Evolutionary conservation across 768 basidiomycete genomes (phyloP).

Genomic region (Roridomyces roridus): DNA sequence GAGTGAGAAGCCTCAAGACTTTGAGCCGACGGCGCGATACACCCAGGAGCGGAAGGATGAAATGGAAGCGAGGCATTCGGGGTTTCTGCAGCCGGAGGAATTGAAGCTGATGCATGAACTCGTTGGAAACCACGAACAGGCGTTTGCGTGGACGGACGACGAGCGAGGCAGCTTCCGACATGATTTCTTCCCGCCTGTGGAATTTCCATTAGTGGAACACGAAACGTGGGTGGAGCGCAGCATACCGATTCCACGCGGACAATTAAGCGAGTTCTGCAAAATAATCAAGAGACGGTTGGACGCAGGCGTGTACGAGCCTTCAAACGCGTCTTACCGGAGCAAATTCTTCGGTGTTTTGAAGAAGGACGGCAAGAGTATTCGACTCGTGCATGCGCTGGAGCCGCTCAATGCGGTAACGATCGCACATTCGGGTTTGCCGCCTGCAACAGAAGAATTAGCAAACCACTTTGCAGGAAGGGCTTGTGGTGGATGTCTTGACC

Average conservation of each 20-base stretch:
- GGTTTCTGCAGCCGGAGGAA: conserved; percentile 34
- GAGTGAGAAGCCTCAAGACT: conserved; percentile 24
- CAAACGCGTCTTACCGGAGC: conserved; percentile 30
- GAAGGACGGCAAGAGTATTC: conserved; percentile 30
- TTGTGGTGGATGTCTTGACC: conserved; percentile 28
- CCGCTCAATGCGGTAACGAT: conserved; percentile 32
- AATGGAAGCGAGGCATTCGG: conserved; percentile 22
- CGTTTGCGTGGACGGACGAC: conserved; percentile 12
- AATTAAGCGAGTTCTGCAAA: conserved; percentile 18
- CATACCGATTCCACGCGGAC: conserved; percentile 24
- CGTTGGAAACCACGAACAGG: conserved; percentile 26
- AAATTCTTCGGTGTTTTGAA: conserved; percentile 38
- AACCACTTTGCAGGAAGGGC: conserved; percentile 19
- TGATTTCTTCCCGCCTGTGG: conserved; percentile 18
- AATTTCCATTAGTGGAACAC: conserved; percentile 31
- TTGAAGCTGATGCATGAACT: conserved; percentile 29
- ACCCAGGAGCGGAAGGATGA: conserved; percentile 26
- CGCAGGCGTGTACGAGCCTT: conserved; percentile 18
- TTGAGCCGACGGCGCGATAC: conserved; percentile 21
- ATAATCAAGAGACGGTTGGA: conserved; percentile 23
- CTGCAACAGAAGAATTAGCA: conserved; percentile 21
- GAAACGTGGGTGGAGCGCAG: conserved; percentile 28
- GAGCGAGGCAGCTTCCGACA: conserved; percentile 13
- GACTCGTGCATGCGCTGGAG: conserved; percentile 33
- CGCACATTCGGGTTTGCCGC: conserved; percentile 27